phyloP scores from a whole-genome alignment of 2,329 filamentous ascomycete genomes.

The Aspergillus sp. region DNA sequence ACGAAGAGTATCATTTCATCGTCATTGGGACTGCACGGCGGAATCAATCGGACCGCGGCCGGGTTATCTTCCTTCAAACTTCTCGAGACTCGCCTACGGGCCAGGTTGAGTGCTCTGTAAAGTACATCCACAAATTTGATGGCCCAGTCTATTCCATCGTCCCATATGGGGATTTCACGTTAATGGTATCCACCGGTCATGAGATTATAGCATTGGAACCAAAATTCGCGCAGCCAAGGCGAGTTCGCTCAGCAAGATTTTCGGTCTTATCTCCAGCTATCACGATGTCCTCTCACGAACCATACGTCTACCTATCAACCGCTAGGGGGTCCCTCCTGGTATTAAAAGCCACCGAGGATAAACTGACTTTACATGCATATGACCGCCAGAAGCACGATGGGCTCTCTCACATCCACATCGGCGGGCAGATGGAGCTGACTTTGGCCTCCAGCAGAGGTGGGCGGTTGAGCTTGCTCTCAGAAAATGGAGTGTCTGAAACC shows the following conservation, averaged over 20 bases:
- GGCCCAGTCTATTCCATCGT: constrained; percentile 56
- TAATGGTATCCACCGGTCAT: constrained; percentile 48
- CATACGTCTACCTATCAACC: constrained; percentile 56
- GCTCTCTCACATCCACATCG: constrained; percentile 39
- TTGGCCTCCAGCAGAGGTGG: constrained; percentile 54
- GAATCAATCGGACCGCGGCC: constrained; percentile 30
- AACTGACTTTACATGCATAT: constrained; percentile 34
- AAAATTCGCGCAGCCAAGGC: constrained; percentile 43
- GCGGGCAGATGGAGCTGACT: constrained; percentile 45
- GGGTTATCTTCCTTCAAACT: constrained; percentile 40
- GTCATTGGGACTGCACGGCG: constrained; percentile 40
- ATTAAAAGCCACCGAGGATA: constrained; percentile 41
- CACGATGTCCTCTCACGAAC: constrained; percentile 48
- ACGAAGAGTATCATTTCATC: constrained; percentile 41
- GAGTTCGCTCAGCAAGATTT: constrained; percentile 39
- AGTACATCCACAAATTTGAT: constrained; percentile 37
- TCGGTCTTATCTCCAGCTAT: constrained; percentile 51
- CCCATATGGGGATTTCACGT: constrained; percentile 44
- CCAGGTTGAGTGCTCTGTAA: constrained; percentile 35
- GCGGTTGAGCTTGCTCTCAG: constrained; percentile 44
- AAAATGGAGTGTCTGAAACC: constrained; percentile 22
- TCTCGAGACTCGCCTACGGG: constrained; percentile 26
- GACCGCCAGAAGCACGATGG: constrained; percentile 34
- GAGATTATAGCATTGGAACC: constrained; percentile 46
- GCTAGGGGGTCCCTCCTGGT: constrained; percentile 54